A percentile compares a stretch with the other conserved stretches of the same genome.
Evolutionary conservation across 495 filamentous ascomycete species (phyloP).

Genomic region (Aspergillus carlsbadensis): DNA sequence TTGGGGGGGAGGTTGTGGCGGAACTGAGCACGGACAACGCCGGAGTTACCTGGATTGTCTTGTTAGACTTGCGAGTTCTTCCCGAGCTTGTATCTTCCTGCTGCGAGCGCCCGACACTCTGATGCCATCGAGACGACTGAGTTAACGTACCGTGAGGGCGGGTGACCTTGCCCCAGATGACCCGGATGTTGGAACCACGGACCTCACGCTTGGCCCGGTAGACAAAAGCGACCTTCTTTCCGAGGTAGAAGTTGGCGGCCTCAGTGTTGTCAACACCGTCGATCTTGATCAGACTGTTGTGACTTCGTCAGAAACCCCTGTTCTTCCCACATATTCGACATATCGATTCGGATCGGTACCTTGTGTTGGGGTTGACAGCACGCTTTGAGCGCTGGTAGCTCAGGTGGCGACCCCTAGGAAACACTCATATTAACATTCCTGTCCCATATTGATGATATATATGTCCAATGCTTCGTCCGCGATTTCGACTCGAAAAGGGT

Average conservation of each 20-base stretch:
- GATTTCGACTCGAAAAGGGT: constrained; percentile 11
- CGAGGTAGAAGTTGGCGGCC: constrained; percentile 87
- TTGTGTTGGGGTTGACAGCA: constrained; percentile 79
- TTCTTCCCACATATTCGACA: constrained; percentile 14
- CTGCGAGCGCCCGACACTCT: neutral
- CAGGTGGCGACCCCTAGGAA: constrained; percentile 80
- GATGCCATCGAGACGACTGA: neutral
- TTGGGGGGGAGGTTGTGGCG: constrained; percentile 88
- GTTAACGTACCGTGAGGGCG: constrained; percentile 77
- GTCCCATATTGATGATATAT: constrained; percentile 15
- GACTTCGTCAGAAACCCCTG: constrained; percentile 30
- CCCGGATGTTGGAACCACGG: constrained; percentile 93
- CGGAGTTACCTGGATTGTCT: constrained; percentile 73
- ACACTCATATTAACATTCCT: constrained; percentile 37
- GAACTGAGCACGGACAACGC: constrained; percentile 96
- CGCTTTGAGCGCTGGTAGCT: constrained; percentile 90
- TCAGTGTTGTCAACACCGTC: constrained; percentile 88
- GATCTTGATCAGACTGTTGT: constrained; percentile 79
- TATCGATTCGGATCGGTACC: constrained; percentile 30
- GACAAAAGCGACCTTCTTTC: constrained; percentile 96
- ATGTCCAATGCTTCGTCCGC: constrained; percentile 16
- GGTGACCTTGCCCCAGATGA: constrained; percentile 99
- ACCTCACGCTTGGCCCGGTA: constrained; percentile 91
- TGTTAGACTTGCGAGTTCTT: neutral
- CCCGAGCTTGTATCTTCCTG: neutral